Percentiles rank a stretch among this genome's conserved stretches.
Conservation (phyloP, 2,329 filamentous ascomycete genomes). For the Thyridium curvatum region DNA sequence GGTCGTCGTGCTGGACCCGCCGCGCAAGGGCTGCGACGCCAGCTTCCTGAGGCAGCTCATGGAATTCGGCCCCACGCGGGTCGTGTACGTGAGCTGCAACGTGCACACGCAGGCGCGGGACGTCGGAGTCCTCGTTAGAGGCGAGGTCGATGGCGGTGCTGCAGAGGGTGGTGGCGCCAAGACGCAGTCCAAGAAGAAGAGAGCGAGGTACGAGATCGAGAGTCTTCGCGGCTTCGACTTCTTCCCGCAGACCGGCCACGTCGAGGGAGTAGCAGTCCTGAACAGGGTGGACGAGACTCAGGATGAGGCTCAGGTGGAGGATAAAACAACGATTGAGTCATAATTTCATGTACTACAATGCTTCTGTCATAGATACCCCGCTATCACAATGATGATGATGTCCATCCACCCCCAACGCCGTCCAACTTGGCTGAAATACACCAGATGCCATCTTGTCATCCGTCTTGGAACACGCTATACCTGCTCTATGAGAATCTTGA, state of each 20-base stretch:
- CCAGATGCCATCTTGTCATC: too few species aligned
- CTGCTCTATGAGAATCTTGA: constrained; percentile 59
- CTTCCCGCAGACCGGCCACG: constrained; percentile 79
- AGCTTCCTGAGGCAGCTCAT: constrained; percentile 79
- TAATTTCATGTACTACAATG: too few species aligned
- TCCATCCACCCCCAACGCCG: too few species aligned
- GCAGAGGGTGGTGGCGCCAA: constrained; percentile 17
- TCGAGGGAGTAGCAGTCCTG: constrained; percentile 61
- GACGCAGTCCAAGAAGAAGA: constrained; percentile 18
- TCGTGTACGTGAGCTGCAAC: constrained; percentile 96
- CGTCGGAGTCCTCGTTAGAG: constrained; percentile 78
- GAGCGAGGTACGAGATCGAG: constrained; percentile 72
- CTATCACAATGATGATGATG: too few species aligned
- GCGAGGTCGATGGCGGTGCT: constrained; percentile 35
- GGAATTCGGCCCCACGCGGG: constrained; percentile 66
- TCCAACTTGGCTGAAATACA: too few species aligned
- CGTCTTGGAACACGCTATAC: constrained; percentile 2
- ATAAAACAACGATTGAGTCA: too few species aligned
- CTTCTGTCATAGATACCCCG: too few species aligned
- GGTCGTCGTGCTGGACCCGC: constrained; percentile 93
- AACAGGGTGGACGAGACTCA: constrained; percentile 42
- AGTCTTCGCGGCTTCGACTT: constrained; percentile 92
- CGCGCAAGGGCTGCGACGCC: constrained; percentile 87
- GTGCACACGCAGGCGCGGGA: constrained; percentile 96
- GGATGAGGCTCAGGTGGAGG: too few species aligned